Base-by-base conservation (phyloP, 176 grass and related monocot genomes). In the Guadua angustifolia region DNA sequence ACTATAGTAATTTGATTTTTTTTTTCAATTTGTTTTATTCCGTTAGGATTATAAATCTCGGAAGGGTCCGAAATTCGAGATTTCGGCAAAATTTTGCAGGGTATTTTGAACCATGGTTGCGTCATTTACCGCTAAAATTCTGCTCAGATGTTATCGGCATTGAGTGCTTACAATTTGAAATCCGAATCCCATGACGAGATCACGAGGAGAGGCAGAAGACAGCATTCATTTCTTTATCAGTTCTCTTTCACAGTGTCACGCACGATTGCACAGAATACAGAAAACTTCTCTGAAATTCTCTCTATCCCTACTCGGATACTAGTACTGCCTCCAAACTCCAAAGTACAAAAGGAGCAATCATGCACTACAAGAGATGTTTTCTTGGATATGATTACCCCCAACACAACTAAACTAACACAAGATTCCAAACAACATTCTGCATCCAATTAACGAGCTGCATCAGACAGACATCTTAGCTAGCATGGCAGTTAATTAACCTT, bases 401-500 rank as follows among this genome's bases (percentile, higher is more conserved):
- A 47, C 74, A 70, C 25, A 44, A 36, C 10, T 39, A 44, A 86
- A 74, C 46, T 14, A 75, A 81, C 5, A 82, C 69, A 77, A 77
- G 50, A 87, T 87, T 60, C 85, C 85, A 60, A 39, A 19, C 71
- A 82, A 59, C 40, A 76, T 50, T 10, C 79, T 82, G 49, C 50
- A 76, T 6, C 61, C 26, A 25, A 52, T 2, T 6, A 47, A 45
- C 85, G 42, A 73, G 0, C 46, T 51, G 71, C 71, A 51, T 72
- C 60, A 38, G 70, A 29, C 55, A 79, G 60, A 15, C 55, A 72
- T 86, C 39, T 55, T 50, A 45, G 43, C 71, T 55, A 56, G 47
- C 61, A 8, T 75, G 32, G 61, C 69, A 35, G 84, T 55, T 76
- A 81, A 38, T 65, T 57, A 64, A 80, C n/a, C 33, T 66, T 55